Percentiles rank a stretch among this genome's conserved stretches.
These are phyloP conservation scores for Ormosia emarginata DNA, from an alignment of 306 rosid species.

Conservation along the genomic window DNA sequence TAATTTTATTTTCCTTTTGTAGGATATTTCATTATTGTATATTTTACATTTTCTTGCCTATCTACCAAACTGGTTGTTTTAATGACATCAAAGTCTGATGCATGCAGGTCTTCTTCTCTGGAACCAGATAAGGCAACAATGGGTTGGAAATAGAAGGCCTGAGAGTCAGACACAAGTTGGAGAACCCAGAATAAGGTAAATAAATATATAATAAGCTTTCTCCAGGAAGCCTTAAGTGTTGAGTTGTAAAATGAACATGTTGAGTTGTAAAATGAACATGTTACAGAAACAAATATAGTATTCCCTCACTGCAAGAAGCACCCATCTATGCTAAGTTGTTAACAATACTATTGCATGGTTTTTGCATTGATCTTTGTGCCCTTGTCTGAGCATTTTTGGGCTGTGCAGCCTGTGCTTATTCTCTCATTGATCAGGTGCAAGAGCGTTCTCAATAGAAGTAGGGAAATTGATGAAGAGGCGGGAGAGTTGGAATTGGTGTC, in stretches of 20 bases:
- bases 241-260: too few relatives aligned
- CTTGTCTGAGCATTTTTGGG: neutral
- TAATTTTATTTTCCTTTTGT: neutral
- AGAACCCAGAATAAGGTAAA: conserved; percentile 72
- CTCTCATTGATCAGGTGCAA: neutral
- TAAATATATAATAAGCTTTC: conserved; percentile 14
- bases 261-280: neutral
- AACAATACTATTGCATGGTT: neutral
- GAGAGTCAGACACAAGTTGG: conserved; percentile 30
- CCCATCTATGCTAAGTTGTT: neutral
- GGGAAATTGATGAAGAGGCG: neutral
- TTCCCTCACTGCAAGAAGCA: neutral
- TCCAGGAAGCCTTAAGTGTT: neutral
- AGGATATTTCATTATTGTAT: neutral
- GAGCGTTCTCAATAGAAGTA: neutral
- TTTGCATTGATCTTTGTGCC: neutral
- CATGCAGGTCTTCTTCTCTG: conserved; percentile 74
- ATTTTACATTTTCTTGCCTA: neutral
- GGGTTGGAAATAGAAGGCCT: conserved; percentile 56
- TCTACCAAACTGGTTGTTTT: conserved; percentile 5
- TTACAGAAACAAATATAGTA: neutral
- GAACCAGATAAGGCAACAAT: conserved; percentile 72
- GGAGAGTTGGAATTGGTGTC: neutral
- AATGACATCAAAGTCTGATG: conserved; percentile 1
- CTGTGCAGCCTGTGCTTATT: neutral